A percentile compares a stretch with the other conserved stretches of the same genome.
phyloP scores from a whole-genome alignment of 306 rosid genomes.

The Cucurbita maxima region DNA sequence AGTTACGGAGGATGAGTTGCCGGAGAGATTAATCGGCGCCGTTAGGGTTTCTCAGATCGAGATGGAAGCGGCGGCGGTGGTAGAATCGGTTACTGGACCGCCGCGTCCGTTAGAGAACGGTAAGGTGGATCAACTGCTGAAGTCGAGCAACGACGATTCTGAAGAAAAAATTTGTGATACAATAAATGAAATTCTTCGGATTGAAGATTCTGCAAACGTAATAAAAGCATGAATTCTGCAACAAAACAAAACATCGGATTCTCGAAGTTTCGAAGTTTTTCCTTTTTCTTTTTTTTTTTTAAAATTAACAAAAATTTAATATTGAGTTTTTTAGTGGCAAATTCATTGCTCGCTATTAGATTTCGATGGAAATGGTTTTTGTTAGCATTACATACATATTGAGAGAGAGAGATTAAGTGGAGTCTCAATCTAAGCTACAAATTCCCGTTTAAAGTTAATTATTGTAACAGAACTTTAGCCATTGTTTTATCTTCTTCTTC shows the following conservation, averaged over 20 bases:
- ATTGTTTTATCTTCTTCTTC: no score
- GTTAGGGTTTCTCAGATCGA: slow-evolving; percentile 82
- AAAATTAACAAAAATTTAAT: neutral
- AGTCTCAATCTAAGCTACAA: no score
- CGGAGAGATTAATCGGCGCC: slow-evolving; percentile 71
- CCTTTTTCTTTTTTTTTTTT: neutral
- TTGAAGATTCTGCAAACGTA: neutral
- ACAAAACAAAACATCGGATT: neutral
- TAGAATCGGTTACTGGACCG: slow-evolving; percentile 15
- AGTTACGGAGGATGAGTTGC: slow-evolving; percentile 66
- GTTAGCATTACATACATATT: neutral
- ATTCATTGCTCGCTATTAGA: neutral
- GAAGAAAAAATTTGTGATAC: neutral
- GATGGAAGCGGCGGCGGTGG: slow-evolving; percentile 38
- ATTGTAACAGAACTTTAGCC: no score
- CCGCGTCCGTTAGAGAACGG: slow-evolving; percentile 15
- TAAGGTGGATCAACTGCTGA: neutral
- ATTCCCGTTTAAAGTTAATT: no score
- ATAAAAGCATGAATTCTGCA: neutral
- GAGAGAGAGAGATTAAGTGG: neutral
- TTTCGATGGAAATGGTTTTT: neutral
- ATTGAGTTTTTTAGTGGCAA: neutral
- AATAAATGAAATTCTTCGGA: neutral
- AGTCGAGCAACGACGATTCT: neutral
- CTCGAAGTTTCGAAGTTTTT: neutral